Evolutionary conservation across 2,329 filamentous ascomycete species (phyloP).

Genomic region (Pseudopyricularia javanii): DNA sequence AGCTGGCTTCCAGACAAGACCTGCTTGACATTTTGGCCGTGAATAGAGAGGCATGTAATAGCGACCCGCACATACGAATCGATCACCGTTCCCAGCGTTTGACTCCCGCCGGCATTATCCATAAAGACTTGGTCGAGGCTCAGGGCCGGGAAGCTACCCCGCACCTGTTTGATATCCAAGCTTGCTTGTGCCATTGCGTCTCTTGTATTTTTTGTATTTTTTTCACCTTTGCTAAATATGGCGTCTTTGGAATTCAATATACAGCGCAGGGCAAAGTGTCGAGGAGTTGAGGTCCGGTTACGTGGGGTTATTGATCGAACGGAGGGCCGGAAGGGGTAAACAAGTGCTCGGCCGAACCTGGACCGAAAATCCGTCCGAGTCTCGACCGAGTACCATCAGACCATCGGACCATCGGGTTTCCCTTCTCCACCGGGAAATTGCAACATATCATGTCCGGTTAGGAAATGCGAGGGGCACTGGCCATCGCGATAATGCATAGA

Average conservation of each 20-base stretch:
- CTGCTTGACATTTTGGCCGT: neutral
- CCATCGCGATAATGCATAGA: too few relatives aligned
- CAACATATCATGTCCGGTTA: too few relatives aligned
- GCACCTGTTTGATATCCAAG: slow-evolving; percentile 41
- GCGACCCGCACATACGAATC: slow-evolving; percentile 39
- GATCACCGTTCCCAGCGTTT: slow-evolving; percentile 54
- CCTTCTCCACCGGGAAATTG: too few relatives aligned
- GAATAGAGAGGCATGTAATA: neutral
- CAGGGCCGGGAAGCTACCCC: slow-evolving; percentile 57
- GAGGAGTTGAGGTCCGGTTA: neutral
- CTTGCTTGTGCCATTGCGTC: neutral
- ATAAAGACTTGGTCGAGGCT: slow-evolving; percentile 53
- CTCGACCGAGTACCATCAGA: too few relatives aligned
- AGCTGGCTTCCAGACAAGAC: neutral
- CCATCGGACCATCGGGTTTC: too few relatives aligned
- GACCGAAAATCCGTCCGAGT: neutral
- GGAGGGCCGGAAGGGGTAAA: neutral
- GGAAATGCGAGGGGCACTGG: too few relatives aligned
- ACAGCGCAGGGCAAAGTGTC: too few relatives aligned
- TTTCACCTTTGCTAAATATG: neutral
- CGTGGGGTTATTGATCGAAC: neutral
- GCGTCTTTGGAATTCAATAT: neutral
- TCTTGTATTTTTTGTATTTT: neutral
- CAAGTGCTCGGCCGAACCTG: neutral
- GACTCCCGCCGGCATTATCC: slow-evolving; percentile 69